Percentiles rank a stretch among this genome's conserved stretches.
Evolutionary conservation across 2,329 filamentous ascomycete genomes (phyloP).

Genomic region (Botrytis galanthina): DNA sequence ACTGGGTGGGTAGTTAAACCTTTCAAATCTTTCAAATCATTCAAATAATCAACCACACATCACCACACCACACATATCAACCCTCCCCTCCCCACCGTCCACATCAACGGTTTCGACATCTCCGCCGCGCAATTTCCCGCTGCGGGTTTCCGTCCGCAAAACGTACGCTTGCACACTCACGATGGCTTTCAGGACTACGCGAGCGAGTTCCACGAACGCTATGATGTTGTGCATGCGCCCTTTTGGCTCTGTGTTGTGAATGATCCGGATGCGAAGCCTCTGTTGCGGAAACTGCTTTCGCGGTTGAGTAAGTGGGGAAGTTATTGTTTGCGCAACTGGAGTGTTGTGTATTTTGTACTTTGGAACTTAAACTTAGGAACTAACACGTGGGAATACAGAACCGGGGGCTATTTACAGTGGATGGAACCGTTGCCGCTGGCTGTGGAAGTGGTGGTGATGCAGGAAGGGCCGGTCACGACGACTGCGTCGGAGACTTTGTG

Average conservation of each 20-base stretch:
- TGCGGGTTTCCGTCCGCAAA: neutral
- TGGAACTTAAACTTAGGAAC: too few relatives aligned
- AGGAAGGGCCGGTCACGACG: neutral
- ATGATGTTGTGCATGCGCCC: neutral
- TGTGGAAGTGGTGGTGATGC: neutral
- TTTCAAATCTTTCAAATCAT: too few relatives aligned
- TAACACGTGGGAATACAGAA: neutral
- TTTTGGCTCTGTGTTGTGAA: neutral
- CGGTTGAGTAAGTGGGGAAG: neutral
- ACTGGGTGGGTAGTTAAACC: neutral
- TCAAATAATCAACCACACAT: too few relatives aligned
- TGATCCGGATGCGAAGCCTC: neutral
- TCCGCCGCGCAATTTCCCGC: neutral
- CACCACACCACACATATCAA: neutral
- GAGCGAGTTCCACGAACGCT: neutral
- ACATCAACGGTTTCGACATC: neutral
- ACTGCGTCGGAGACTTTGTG: neutral
- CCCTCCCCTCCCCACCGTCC: neutral
- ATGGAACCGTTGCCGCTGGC: neutral
- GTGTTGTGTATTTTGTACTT: neutral
- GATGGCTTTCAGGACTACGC: neutral
- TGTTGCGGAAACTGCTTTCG: neutral
- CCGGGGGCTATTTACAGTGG: neutral
- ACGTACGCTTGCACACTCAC: neutral
- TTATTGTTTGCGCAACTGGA: neutral